Conservation (phyloP, 73 alveolate species). For the Paramecium tetraurelia region DNA sequence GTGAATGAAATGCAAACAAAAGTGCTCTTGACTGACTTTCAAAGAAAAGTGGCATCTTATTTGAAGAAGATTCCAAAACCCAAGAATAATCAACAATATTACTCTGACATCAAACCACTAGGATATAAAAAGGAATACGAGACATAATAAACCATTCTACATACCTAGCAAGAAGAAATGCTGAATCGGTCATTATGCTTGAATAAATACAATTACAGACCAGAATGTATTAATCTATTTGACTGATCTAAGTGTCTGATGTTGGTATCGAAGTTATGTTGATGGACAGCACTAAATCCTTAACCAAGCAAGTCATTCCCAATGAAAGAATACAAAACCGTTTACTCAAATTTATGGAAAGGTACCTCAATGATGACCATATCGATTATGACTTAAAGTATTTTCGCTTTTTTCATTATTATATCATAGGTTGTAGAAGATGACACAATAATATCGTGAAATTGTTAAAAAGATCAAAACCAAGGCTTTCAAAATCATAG, state of each 20-base stretch:
- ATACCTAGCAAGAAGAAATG: background rate
- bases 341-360: background rate
- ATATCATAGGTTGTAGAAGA: background rate
- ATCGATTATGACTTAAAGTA: slow-evolving; percentile 14
- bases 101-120: background rate
- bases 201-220: background rate
- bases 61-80: background rate
- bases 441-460: background rate
- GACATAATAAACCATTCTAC: background rate
- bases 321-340: background rate
- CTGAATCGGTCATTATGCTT: background rate
- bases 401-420: background rate
- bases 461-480: background rate
- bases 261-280: background rate
- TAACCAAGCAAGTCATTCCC: background rate
- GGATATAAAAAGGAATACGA: background rate
- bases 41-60: background rate
- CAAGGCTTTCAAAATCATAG: background rate
- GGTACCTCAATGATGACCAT: background rate
- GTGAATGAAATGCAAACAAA: background rate
- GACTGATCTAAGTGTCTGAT: background rate
- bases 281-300: background rate
- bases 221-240: background rate
- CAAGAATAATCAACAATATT: background rate
- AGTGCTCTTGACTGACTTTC: background rate